A percentile compares a stretch with the other conserved stretches of the same genome.
Conservation (phyloP, 371 early-diverging fungal species). For the Thermomucor indicae-seudaticae region DNA sequence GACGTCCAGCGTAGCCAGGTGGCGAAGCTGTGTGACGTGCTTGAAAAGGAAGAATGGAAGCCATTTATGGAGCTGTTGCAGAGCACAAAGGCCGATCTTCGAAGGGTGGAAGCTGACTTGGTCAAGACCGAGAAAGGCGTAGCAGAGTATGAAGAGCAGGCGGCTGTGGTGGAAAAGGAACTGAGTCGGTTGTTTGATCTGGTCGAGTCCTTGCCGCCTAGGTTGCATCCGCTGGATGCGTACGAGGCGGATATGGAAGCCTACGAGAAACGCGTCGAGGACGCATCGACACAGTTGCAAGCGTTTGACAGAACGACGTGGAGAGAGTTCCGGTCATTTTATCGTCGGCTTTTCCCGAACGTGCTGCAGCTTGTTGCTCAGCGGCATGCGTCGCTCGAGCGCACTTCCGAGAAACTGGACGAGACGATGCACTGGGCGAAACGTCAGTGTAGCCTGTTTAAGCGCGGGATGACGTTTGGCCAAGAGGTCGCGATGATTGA, state of each 20-base stretch:
- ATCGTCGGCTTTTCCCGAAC: constrained; percentile 7
- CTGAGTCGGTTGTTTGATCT: background rate
- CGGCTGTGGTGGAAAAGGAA: constrained; percentile 3
- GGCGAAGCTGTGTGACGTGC: constrained; percentile 23
- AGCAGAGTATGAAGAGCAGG: constrained; percentile 16
- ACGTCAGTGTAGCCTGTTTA: constrained; percentile 16
- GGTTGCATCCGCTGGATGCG: constrained; percentile 29
- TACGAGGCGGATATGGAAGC: constrained; percentile 3
- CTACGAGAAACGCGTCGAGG: constrained; percentile 2
- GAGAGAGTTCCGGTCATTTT: constrained; percentile 16
- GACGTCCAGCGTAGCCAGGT: constrained; percentile 35
- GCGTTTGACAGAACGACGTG: constrained; percentile 20
- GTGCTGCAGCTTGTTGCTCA: constrained; percentile 8
- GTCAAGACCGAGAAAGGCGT: constrained; percentile 29
- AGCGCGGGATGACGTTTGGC: constrained; percentile 32
- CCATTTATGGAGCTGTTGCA: constrained; percentile 27
- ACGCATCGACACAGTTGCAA: background rate
- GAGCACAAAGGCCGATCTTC: constrained; percentile 31
- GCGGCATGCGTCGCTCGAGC: constrained; percentile 8
- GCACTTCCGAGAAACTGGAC: constrained; percentile 3
- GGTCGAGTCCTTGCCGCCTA: constrained; percentile 1
- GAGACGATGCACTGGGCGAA: constrained; percentile 11
- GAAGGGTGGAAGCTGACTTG: constrained; percentile 23
- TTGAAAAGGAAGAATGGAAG: constrained; percentile 37
- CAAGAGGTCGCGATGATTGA: constrained; percentile 23